phyloP scores from a whole-genome alignment of 2,329 filamentous ascomycete species.

The Pseudogymnoascus sp. region DNA sequence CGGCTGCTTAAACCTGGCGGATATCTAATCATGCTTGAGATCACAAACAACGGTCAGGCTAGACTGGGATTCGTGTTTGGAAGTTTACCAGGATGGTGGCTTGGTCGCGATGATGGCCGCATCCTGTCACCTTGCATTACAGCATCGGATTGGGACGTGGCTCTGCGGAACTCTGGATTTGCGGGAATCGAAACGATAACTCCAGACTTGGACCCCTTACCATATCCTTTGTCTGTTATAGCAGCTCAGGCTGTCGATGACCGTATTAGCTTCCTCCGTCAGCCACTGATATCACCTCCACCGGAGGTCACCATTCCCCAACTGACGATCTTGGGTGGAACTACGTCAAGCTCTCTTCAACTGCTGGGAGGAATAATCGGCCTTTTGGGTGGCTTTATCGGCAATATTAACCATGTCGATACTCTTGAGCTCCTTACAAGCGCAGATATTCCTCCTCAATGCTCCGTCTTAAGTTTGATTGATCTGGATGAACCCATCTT shows the following conservation, averaged over 20 bases:
- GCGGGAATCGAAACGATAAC: slow-evolving; percentile 25
- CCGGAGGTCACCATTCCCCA: neutral
- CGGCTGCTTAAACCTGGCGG: slow-evolving; percentile 37
- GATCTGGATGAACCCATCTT: slow-evolving; percentile 28
- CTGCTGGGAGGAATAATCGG: neutral
- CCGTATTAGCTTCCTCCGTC: slow-evolving; percentile 21
- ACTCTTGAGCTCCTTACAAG: slow-evolving; percentile 13
- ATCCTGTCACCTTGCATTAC: slow-evolving; percentile 10
- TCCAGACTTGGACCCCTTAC: slow-evolving; percentile 9
- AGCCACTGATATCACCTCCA: slow-evolving; percentile 19
- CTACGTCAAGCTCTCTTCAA: neutral
- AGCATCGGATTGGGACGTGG: slow-evolving; percentile 19
- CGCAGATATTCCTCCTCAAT: neutral
- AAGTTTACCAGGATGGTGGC: slow-evolving; percentile 13
- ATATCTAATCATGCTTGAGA: slow-evolving; percentile 37
- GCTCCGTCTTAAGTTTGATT: slow-evolving; percentile 18
- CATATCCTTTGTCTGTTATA: slow-evolving; percentile 22
- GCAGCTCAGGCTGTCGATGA: slow-evolving; percentile 29
- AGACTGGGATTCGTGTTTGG: slow-evolving; percentile 10
- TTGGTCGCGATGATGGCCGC: slow-evolving; percentile 11
- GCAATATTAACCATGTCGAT: neutral
- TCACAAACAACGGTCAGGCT: slow-evolving; percentile 17
- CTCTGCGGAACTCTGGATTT: slow-evolving; percentile 23
- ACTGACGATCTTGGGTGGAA: slow-evolving; percentile 19
- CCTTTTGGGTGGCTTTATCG: neutral